These are phyloP conservation scores for Starmera dryadoides DNA, from an alignment of 805 yeast species.

Conservation along the genomic window DNA sequence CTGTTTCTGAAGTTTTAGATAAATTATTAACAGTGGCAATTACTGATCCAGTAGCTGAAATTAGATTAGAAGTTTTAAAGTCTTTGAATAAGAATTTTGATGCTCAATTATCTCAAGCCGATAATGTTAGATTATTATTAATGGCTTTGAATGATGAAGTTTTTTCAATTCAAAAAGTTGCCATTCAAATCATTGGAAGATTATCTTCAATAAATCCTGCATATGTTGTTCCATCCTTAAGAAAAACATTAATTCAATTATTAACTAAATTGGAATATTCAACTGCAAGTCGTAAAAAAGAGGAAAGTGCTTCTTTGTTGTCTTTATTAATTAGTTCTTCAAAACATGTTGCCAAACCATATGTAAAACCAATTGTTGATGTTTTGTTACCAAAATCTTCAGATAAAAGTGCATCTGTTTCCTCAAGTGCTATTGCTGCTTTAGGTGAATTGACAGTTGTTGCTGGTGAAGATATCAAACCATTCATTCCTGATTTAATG, in stretches of 20 bases:
- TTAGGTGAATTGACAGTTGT: slow-evolving; percentile 85
- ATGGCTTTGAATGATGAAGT: slow-evolving; percentile 89
- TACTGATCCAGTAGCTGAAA: slow-evolving; percentile 83
- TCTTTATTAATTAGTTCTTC: slow-evolving; percentile 73
- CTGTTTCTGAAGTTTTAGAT: slow-evolving; percentile 80
- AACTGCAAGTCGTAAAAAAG: slow-evolving; percentile 66
- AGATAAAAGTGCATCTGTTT: slow-evolving; percentile 71
- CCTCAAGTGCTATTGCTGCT: slow-evolving; percentile 78
- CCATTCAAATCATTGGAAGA: slow-evolving; percentile 76
- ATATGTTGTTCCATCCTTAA: slow-evolving; percentile 84
- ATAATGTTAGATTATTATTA: slow-evolving; percentile 74
- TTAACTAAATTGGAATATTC: slow-evolving; percentile 83
- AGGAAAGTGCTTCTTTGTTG: slow-evolving; percentile 76
- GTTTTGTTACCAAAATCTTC: slow-evolving; percentile 71
- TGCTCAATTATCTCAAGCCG: slow-evolving; percentile 91
- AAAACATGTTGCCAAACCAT: slow-evolving; percentile 79
- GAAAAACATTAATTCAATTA: slow-evolving; percentile 80
- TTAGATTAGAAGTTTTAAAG: slow-evolving; percentile 70
- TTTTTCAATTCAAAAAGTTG: slow-evolving; percentile 73
- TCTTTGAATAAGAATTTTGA: slow-evolving; percentile 74
- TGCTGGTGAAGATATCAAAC: slow-evolving; percentile 77
- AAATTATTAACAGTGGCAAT: slow-evolving; percentile 76
- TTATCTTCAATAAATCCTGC: slow-evolving; percentile 87
- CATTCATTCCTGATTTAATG: slow-evolving; percentile 72
- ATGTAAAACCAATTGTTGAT: slow-evolving; percentile 84